Evolutionary conservation across 805 yeast species (phyloP).

Genomic region (Hyphopichia homilentoma): DNA sequence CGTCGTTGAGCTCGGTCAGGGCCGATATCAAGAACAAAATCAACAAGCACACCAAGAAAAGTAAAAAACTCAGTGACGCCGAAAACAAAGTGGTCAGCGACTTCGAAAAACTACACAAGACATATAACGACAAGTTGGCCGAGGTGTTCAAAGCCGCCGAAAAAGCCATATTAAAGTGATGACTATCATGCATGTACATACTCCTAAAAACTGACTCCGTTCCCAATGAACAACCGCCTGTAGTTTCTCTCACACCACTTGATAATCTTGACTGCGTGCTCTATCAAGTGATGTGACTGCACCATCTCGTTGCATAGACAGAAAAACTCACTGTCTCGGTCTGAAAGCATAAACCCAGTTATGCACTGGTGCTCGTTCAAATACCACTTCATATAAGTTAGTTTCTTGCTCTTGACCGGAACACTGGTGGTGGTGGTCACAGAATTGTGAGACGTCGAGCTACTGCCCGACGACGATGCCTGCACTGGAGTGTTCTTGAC

Average conservation of each 20-base stretch:
- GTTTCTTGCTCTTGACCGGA: conserved; percentile 32
- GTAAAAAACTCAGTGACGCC: conserved; percentile 50
- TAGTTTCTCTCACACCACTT: conserved; percentile 76
- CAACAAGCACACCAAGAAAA: conserved; percentile 49
- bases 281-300: conserved; percentile 53
- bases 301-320: conserved; percentile 43
- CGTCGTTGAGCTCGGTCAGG: conserved; percentile 42
- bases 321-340: conserved; percentile 32
- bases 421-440: conserved; percentile 20
- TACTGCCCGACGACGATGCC: conserved; percentile 4
- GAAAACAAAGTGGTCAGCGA: conserved; percentile 54
- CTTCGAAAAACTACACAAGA: conserved; percentile 68
- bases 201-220: conserved; percentile 55
- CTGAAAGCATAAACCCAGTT: conserved; percentile 37
- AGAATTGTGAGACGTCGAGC: conserved; percentile 9
- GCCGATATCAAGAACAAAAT: conserved; percentile 56
- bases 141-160: conserved; percentile 57
- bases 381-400: conserved; percentile 46
- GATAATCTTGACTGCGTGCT: conserved; percentile 60
- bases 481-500: conserved; percentile 8
- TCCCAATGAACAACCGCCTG: conserved; percentile 64
- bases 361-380: conserved; percentile 9
- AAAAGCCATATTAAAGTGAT: conserved; percentile 39
- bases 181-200: neutral
- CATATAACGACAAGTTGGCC: conserved; percentile 53